Conservation (phyloP, 768 basidiomycete genomes). For the Stropharia rugosoannulata region DNA sequence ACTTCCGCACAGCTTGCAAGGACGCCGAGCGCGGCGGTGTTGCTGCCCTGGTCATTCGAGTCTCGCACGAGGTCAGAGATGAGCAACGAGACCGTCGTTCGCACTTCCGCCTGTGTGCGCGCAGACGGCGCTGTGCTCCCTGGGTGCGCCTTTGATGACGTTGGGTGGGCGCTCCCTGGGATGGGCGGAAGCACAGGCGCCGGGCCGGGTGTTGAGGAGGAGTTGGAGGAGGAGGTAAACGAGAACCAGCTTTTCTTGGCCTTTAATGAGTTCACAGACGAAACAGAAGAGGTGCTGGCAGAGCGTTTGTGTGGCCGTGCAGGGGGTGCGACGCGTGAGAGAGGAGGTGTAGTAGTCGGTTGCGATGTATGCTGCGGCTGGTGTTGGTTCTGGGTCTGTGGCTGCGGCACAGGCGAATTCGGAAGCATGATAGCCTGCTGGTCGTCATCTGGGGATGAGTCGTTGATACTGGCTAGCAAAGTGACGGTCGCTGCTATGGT, state of each 20-base stretch:
- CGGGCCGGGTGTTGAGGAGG: constrained; percentile 10
- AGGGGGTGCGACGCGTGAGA: not conserved
- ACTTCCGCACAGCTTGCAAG: constrained; percentile 65
- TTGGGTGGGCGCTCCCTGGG: too few species aligned
- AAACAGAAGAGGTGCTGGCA: constrained; percentile 15
- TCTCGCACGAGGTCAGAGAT: constrained; percentile 54
- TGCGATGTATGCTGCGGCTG: not conserved
- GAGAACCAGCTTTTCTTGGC: constrained; percentile 32
- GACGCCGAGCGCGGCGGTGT: constrained; percentile 38
- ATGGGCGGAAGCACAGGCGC: constrained; percentile 14
- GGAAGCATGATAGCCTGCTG: too few species aligned
- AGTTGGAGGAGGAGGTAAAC: constrained; percentile 18
- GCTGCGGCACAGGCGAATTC: too few species aligned
- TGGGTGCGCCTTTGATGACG: not conserved
- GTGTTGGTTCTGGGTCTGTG: too few species aligned
- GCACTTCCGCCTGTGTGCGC: constrained; percentile 45
- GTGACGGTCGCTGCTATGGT: too few species aligned
- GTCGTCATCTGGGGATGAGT: too few species aligned
- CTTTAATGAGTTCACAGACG: constrained; percentile 12
- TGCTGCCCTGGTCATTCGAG: constrained; percentile 18
- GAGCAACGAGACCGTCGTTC: constrained; percentile 48
- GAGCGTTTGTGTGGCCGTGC: constrained; percentile 13
- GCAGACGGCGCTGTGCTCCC: constrained; percentile 9
- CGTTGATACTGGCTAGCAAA: too few species aligned
- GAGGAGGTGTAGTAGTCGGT: not conserved